Evolutionary conservation across 1,284 basidiomycete genomes (phyloP), one percentile per base, ranked within the genome.

Genomic region (Cutaneotrichosporon sp.): DNA sequence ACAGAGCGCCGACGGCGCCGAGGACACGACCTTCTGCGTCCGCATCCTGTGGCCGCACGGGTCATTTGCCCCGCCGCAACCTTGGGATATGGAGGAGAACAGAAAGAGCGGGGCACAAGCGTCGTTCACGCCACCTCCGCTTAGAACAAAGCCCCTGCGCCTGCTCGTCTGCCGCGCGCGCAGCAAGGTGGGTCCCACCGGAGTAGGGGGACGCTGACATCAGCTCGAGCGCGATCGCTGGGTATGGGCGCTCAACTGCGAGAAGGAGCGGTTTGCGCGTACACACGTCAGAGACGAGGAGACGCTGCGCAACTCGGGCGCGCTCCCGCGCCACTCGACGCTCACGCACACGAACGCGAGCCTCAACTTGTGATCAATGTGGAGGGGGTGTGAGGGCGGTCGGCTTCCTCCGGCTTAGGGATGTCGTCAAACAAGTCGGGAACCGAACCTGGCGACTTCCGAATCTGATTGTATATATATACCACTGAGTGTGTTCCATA

Each of bases 151-250:
- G 21, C 67, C 75, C 0, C 63, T 66, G n/a, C 64, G 56, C 31
- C 60, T 77, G 38, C 61, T 80, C 11, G 69, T 79, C 31, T 76
- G 78, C 58, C 64, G 79, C 16, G 76, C 80, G 10, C 64, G 80
- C 49, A 79, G 75, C 10, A 77, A 76, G 71, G 79, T 81, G 66
- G 66, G 78, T 72, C 2, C 7, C 22, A 10, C 30, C 8, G 57
- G 26, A 38, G 22, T 21, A 10, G 5, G n/a, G n/a, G 38, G 31
- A 10, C 26, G 56, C 65, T 58, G 34, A 57, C 58, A 4, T 22
- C 62, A 81, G 80, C 75, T 81, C 52, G 80, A 81, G 63, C 65
- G 80, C 26, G 79, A 81, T 70, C 62, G 75, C n/a, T 81, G 80
- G 80, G 72, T 81, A 0, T 78, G 78, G 76, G 76, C 73, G 8